Conservation (phyloP, 2,329 filamentous ascomycete genomes). For the Pseudonectria foliicola region DNA sequence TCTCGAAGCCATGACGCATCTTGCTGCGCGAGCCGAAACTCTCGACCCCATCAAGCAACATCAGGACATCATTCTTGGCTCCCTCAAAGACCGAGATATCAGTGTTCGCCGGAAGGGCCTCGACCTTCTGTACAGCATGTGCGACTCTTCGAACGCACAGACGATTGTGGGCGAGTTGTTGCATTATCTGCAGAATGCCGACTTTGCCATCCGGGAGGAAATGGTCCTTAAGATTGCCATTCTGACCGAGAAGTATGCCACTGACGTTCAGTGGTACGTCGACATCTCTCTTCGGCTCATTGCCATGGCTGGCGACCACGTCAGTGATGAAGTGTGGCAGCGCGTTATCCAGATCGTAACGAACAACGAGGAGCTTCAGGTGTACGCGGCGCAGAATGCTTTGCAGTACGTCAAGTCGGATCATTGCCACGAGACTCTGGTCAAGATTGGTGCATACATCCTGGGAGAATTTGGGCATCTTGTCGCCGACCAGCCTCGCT, state of each 20-base stretch:
- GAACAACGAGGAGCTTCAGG: constrained; percentile 96
- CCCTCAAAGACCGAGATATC: constrained; percentile 90
- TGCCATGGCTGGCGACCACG: constrained; percentile 94
- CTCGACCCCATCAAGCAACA: constrained; percentile 97
- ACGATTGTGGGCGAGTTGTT: constrained; percentile 90
- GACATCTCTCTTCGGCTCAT: constrained; percentile 93
- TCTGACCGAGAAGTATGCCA: constrained; percentile 95
- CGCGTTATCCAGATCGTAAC: constrained; percentile 97
- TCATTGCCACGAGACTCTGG: constrained; percentile 90
- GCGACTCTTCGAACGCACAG: constrained; percentile 88
- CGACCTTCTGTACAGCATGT: constrained; percentile 98
- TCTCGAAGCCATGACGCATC: constrained; percentile 94
- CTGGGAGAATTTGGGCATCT: constrained; percentile 95
- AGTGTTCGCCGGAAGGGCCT: constrained; percentile 93
- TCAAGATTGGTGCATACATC: constrained; percentile 96
- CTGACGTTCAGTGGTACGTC: constrained; percentile 98
- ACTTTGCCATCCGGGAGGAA: constrained; percentile 96
- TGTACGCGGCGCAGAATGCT: constrained; percentile 91
- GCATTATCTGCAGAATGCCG: constrained; percentile 89
- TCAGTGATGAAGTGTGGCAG: constrained; percentile 99
- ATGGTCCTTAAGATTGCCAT: constrained; percentile 99
- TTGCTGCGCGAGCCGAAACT: constrained; percentile 88
- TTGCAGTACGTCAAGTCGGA: constrained; percentile 87
- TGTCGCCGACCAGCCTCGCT: constrained; percentile 84
- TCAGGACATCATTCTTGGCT: constrained; percentile 91